phyloP scores from a whole-genome alignment of 2,329 filamentous ascomycete genomes.

The Ascochyta clinopodiicola region DNA sequence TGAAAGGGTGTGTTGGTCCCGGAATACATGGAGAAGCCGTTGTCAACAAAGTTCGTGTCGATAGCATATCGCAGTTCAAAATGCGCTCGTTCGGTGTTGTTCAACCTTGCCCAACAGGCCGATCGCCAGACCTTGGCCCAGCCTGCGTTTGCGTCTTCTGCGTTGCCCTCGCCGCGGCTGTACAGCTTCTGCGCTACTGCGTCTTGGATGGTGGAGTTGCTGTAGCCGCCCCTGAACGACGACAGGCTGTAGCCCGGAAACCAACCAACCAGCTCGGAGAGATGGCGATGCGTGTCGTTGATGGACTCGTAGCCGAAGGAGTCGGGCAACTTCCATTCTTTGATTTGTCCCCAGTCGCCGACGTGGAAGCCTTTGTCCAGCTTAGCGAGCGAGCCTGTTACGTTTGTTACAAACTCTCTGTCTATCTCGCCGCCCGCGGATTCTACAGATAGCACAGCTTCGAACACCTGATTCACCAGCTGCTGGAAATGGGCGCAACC shows the following conservation, averaged over 20 bases:
- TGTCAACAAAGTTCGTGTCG: constrained; percentile 57
- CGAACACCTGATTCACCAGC: constrained; percentile 53
- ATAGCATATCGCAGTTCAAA: constrained; percentile 58
- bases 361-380: constrained; percentile 61
- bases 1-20: constrained; percentile 59
- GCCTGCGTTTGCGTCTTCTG: constrained; percentile 59
- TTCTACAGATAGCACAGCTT: constrained; percentile 30
- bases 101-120: constrained; percentile 63
- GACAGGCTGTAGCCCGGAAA: constrained; percentile 61
- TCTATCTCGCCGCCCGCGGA: constrained; percentile 27
- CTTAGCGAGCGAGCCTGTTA: constrained; percentile 53
- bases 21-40: constrained; percentile 61
- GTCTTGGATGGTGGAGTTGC: constrained; percentile 52
- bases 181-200: constrained; percentile 57
- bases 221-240: constrained; percentile 50
- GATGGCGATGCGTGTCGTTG: constrained; percentile 59
- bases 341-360: constrained; percentile 52
- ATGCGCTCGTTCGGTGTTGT: constrained; percentile 59
- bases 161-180: constrained; percentile 56
- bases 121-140: constrained; percentile 67
- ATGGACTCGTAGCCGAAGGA: constrained; percentile 49
- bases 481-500: constrained; percentile 63
- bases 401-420: constrained; percentile 41
- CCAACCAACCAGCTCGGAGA: constrained; percentile 65
- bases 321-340: constrained; percentile 59